Conservation (phyloP, 2,329 filamentous ascomycete species). For the Colletotrichum sp. region DNA sequence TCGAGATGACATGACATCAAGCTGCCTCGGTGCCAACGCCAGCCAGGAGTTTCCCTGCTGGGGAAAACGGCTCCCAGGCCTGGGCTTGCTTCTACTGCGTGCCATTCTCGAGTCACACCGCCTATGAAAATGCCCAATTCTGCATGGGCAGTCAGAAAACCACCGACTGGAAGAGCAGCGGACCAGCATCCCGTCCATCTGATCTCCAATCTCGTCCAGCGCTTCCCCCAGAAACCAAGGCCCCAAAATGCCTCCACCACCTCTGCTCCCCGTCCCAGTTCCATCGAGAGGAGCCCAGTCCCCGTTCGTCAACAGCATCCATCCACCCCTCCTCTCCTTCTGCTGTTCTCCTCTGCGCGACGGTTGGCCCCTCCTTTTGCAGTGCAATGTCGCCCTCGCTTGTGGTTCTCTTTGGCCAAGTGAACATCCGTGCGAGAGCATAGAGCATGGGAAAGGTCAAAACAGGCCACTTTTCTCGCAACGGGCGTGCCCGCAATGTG, state of each 20-base stretch:
- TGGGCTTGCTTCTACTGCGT: neutral
- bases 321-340: neutral
- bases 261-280: neutral
- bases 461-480: neutral
- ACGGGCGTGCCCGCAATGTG: neutral
- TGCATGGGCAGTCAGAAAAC: neutral
- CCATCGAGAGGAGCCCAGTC: neutral
- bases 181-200: neutral
- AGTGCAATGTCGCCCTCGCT: neutral
- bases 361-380: neutral
- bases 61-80: neutral
- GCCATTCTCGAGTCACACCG: neutral
- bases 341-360: neutral
- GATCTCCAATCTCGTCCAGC: neutral
- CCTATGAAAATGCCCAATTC: neutral
- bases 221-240: neutral
- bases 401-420: neutral
- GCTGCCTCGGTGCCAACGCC: neutral
- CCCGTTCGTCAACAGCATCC: neutral
- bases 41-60: neutral
- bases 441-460: neutral
- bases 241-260: neutral
- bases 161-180: neutral
- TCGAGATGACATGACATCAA: conserved; percentile 7
- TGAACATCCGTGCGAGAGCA: neutral